Percentiles rank a stretch among this genome's conserved stretches.
Evolutionary conservation across 345 rosid species (phyloP).

Genomic region (Microthlaspi erraticum): DNA sequence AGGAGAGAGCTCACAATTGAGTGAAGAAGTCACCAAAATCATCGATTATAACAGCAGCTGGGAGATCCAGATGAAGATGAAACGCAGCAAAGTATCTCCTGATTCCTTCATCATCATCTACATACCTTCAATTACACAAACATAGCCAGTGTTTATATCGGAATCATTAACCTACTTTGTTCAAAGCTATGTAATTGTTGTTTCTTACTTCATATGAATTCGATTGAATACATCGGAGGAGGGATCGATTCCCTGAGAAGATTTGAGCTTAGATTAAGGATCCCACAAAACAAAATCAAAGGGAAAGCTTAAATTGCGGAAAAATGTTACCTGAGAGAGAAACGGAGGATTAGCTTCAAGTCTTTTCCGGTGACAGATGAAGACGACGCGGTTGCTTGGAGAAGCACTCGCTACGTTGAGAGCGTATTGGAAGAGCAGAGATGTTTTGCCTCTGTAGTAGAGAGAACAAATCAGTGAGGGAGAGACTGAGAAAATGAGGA

Average conservation of each 20-base stretch:
- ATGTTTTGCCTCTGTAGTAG: slow-evolving; percentile 82
- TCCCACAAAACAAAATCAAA: neutral
- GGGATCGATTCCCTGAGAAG: slow-evolving; percentile 63
- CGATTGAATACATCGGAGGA: slow-evolving; percentile 64
- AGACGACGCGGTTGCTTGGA: slow-evolving; percentile 52
- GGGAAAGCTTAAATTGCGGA: neutral
- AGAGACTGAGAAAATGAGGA: neutral
- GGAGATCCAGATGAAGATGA: slow-evolving; percentile 64
- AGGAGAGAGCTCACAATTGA: slow-evolving; percentile 51
- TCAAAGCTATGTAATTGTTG: slow-evolving; percentile 3
- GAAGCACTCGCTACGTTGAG: slow-evolving; percentile 52
- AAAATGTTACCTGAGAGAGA: slow-evolving; percentile 67
- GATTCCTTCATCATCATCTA: slow-evolving; percentile 76
- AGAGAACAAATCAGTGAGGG: neutral
- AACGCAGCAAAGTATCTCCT: slow-evolving; percentile 86
- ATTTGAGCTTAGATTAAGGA: neutral
- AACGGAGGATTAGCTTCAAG: slow-evolving; percentile 70
- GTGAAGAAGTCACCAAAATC: slow-evolving; percentile 77
- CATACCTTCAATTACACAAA: slow-evolving; percentile 53
- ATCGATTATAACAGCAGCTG: slow-evolving; percentile 68
- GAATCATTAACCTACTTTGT: too few species aligned
- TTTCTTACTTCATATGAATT: slow-evolving; percentile 76
- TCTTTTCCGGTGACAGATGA: slow-evolving; percentile 70
- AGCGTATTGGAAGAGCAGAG: slow-evolving; percentile 82
- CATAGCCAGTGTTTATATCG: too few species aligned